Percentiles rank a stretch among this genome's conserved stretches.
Conservation (phyloP, 1,139 yeast species). For the Pneumocystis wakefieldiae region DNA sequence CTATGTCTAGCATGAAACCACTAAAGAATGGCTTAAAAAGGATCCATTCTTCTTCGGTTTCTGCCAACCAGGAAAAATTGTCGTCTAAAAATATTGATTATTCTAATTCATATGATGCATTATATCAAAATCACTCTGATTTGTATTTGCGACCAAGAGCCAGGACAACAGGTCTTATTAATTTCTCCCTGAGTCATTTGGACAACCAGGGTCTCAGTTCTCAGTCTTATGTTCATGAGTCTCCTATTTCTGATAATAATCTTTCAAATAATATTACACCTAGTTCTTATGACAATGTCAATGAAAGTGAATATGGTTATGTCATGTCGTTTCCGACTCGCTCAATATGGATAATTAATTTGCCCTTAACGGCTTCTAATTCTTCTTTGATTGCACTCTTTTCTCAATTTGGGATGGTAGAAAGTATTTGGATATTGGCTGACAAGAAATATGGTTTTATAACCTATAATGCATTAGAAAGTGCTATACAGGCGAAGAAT, state of each 20-base stretch:
- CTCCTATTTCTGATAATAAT: neutral
- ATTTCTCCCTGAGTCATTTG: conserved; percentile 7
- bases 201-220: conserved; percentile 7
- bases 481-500: conserved; percentile 65
- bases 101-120: neutral
- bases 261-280: neutral
- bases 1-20: conserved; percentile 19
- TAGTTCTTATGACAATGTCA: neutral
- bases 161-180: conserved; percentile 9
- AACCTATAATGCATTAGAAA: conserved; percentile 55
- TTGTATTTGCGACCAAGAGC: conserved; percentile 12
- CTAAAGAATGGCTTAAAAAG: conserved; percentile 25
- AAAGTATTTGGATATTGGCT: conserved; percentile 43
- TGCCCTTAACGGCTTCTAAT: conserved; percentile 41
- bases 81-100: neutral
- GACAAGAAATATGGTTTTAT: conserved; percentile 49
- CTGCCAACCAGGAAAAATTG: conserved; percentile 4
- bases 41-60: conserved; percentile 28
- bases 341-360: conserved; percentile 58
- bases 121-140: conserved; percentile 7
- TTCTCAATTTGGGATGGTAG: conserved; percentile 39
- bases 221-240: neutral
- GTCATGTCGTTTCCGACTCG: conserved; percentile 40
- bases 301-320: neutral
- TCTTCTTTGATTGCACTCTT: conserved; percentile 33